Evolutionary conservation across 179 eudicot species (phyloP), one percentile per base, ranked within the genome.

Genomic region (Nepenthes alata): DNA sequence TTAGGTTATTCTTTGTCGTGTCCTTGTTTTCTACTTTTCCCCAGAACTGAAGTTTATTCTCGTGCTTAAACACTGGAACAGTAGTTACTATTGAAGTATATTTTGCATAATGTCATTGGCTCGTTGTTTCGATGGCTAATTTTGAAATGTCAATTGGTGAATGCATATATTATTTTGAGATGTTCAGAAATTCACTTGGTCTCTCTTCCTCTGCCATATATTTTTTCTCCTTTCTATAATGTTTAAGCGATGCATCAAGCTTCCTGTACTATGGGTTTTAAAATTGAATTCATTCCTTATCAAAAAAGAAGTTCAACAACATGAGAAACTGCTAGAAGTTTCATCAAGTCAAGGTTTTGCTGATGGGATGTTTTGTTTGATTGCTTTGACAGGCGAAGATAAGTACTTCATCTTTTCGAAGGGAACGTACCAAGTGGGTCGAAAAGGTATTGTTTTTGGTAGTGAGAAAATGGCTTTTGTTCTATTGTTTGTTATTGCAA

Each of bases 361-460:
- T 78, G 45, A 78, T 72, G n/a, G 41, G 57, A 35, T 55, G 37
- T 59, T 25, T 25, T 63, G 45, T 1, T 48, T 57, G 41, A 13
- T 75, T 59, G 11, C 47, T 68, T 55, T 58, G 61, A 69, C 84
- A 93, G 98, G 86, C 65, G 98, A 85, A 67, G 82, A 83, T 47
- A 77, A 76, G 65, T 90, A 90, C 72, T 93, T 83, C 67, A 75
- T 93, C 47, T 89, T 72, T 72, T 64, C 81, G 11, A 82, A 85
- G 65, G 98, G 98, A 72, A 80, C 85, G 6, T 93, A 90, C 73
- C 90, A 90, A 82, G 94, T 90, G 55, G 98, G 98, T 47, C 82
- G 98, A 65, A 90, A 82, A 90, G 98, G 98, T 93, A 80, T 37
- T n/a, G 25, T 25, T 25, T 50, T 55, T 47, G 45, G 11, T 54